Evolutionary conservation across 1,139 yeast species (phyloP).

Genomic region (Geotrichum bryndzae): DNA sequence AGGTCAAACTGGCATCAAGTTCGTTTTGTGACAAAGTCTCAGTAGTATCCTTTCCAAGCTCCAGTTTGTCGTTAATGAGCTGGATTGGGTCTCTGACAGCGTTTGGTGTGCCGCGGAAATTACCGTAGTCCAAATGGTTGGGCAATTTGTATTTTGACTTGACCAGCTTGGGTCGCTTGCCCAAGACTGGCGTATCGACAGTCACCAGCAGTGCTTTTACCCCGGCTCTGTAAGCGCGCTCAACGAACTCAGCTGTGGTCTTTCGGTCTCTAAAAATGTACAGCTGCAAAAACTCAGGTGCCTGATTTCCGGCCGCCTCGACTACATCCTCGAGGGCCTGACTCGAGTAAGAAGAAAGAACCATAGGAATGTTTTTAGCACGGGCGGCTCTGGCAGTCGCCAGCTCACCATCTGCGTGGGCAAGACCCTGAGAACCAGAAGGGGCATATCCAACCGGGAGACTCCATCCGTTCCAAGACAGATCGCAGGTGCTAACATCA

Average conservation of each 20-base stretch:
- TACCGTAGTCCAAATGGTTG: constrained; percentile 8
- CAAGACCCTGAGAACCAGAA: constrained; percentile 7
- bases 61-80: constrained; percentile 10
- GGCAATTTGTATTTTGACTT: constrained; percentile 5
- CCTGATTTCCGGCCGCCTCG: not conserved
- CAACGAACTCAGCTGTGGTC: constrained; percentile 6
- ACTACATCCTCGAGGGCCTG: constrained; percentile 5
- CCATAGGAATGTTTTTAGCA: constrained; percentile 7
- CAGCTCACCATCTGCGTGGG: constrained; percentile 7
- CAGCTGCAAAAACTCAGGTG: constrained; percentile 8
- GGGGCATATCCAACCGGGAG: constrained; percentile 8
- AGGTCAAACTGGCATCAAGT: constrained; percentile 9
- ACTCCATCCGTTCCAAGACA: constrained; percentile 1
- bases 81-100: constrained; percentile 10
- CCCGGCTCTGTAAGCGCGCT: constrained; percentile 10
- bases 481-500: constrained; percentile 1
- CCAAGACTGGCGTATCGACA: constrained; percentile 12
- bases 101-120: constrained; percentile 7
- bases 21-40: constrained; percentile 6
- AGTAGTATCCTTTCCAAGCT: constrained; percentile 4
- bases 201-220: constrained; percentile 10
- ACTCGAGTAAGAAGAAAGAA: constrained; percentile 6
- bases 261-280: constrained; percentile 9
- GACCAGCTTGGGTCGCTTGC: constrained; percentile 7
- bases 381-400: constrained; percentile 1